Percentiles rank a stretch among this genome's conserved stretches.
phyloP scores from a whole-genome alignment of 768 basidiomycete species.

The Suillus clintonianus region DNA sequence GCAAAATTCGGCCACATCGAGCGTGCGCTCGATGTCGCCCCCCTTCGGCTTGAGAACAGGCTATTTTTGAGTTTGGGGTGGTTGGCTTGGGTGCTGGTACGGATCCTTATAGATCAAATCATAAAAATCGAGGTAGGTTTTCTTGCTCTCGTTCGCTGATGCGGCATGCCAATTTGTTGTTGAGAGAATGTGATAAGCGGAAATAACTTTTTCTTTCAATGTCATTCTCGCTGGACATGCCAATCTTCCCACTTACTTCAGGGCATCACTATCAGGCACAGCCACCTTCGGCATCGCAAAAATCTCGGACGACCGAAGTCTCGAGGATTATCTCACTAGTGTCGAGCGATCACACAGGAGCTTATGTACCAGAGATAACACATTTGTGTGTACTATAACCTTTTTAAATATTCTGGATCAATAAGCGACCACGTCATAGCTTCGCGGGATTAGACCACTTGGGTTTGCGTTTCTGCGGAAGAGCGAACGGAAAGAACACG shows the following conservation, averaged over 20 bases:
- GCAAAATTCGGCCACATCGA: background rate
- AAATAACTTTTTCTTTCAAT: conserved; percentile 1
- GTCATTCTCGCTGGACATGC: background rate
- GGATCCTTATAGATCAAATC: background rate
- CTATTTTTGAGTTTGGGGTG: background rate
- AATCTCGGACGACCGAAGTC: background rate
- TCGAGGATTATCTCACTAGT: background rate
- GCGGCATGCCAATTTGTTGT: background rate
- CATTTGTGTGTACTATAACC: background rate
- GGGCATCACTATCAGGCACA: background rate
- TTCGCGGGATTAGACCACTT: conserved; percentile 61
- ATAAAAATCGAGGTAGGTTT: background rate
- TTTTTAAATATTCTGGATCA: background rate
- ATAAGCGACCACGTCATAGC: conserved; percentile 35
- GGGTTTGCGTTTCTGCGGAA: conserved; percentile 46
- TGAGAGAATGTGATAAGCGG: background rate
- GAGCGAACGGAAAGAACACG: background rate
- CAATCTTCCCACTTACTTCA: background rate
- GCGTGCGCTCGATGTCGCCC: background rate
- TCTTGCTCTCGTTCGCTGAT: background rate
- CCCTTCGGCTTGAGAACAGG: background rate
- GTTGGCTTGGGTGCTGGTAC: background rate
- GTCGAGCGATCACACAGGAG: background rate
- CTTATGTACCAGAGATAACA: background rate
- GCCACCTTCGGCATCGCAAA: background rate